Evolutionary conservation across 805 yeast genomes (phyloP).

Genomic region (Novakomyces olei): DNA sequence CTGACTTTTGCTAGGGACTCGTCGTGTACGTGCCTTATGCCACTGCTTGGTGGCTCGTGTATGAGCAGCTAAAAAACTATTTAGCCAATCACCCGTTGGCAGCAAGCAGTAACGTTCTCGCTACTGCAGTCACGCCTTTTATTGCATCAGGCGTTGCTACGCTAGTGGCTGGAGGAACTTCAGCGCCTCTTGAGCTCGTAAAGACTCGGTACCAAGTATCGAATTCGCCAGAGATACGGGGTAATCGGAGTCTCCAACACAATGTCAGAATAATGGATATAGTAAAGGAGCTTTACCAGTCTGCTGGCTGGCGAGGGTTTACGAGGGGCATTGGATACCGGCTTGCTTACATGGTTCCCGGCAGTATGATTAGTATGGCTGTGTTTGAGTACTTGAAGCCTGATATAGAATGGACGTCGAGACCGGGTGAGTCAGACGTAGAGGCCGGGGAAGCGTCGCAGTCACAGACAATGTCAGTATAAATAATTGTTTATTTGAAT

Average conservation of each 20-base stretch:
- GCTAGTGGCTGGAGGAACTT: constrained; percentile 15
- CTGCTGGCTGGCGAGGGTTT: neutral
- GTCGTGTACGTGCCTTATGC: constrained; percentile 21
- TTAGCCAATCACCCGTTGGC: constrained; percentile 1
- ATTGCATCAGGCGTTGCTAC: constrained; percentile 19
- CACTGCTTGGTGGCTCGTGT: constrained; percentile 19
- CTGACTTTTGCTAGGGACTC: too few relatives aligned
- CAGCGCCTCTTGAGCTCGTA: constrained; percentile 21
- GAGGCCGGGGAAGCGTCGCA: too few relatives aligned
- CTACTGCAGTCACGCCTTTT: neutral
- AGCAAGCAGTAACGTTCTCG: neutral
- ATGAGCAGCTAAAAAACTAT: constrained; percentile 12
- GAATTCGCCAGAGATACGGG: constrained; percentile 1
- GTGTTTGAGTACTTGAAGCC: constrained; percentile 3
- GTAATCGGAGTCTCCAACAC: neutral
- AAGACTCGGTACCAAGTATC: constrained; percentile 23
- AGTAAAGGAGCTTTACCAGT: neutral
- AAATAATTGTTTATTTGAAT: too few relatives aligned
- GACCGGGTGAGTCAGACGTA: too few relatives aligned
- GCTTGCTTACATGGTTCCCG: constrained; percentile 1
- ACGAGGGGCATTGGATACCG: constrained; percentile 1
- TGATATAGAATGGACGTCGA: neutral
- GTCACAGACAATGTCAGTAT: too few relatives aligned
- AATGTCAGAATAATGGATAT: neutral
- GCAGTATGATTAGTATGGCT: constrained; percentile 4